Conservation (phyloP, 306 rosid genomes). For the Biancaea sappan region DNA sequence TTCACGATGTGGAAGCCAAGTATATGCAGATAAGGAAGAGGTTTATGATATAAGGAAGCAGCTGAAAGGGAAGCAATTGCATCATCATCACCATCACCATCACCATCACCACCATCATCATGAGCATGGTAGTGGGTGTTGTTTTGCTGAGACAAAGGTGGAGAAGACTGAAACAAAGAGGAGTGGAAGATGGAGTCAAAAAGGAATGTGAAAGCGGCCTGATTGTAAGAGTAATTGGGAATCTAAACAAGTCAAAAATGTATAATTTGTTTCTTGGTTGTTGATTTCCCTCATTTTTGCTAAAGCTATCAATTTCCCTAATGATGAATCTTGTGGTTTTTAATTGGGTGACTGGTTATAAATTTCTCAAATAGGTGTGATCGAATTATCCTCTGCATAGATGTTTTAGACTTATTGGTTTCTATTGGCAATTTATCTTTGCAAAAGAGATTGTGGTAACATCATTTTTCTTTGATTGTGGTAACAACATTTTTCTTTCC, state of each 20-base stretch:
- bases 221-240: conserved; percentile 38
- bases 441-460: too few species aligned
- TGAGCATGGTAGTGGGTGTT: conserved; percentile 74
- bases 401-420: conserved; percentile 16
- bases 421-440: conserved; percentile 13
- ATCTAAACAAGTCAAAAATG: conserved; percentile 12
- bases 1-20: conserved; percentile 90
- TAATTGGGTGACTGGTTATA: neutral
- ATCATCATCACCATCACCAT: conserved; percentile 31
- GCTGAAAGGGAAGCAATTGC: conserved; percentile 75
- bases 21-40: conserved; percentile 93
- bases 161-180: conserved; percentile 50
- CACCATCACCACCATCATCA: conserved; percentile 53
- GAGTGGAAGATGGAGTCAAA: conserved; percentile 37
- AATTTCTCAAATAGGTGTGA: neutral
- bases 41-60: conserved; percentile 98
- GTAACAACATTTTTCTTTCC: neutral
- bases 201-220: conserved; percentile 33
- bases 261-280: neutral
- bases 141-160: conserved; percentile 56
- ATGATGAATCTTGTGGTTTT: neutral
- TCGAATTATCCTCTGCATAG: conserved; percentile 15
- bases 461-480: too few species aligned
- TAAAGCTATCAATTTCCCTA: neutral
- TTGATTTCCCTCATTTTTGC: neutral